phyloP scores from a whole-genome alignment of 2,329 filamentous ascomycete species.

The Myriosclerotinia curreyana region DNA sequence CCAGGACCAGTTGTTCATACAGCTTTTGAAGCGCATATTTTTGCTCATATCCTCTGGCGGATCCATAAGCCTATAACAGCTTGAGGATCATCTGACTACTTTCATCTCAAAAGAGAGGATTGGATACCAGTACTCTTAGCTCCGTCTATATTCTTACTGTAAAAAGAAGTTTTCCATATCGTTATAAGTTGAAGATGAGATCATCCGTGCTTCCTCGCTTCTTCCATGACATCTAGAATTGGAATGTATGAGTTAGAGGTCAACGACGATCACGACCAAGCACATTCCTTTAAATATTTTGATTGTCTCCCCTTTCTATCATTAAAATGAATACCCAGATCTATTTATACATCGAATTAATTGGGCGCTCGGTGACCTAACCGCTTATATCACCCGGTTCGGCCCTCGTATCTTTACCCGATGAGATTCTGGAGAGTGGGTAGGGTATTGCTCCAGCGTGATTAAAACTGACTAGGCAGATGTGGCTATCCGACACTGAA shows the following conservation, averaged over 20 bases:
- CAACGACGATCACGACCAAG: too few relatives aligned
- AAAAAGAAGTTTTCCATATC: too few relatives aligned
- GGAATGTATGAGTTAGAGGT: too few relatives aligned
- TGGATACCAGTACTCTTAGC: too few relatives aligned
- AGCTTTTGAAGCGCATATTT: not conserved
- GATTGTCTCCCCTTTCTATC: not conserved
- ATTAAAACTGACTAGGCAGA: not conserved
- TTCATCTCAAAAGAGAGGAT: too few relatives aligned
- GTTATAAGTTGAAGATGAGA: not conserved
- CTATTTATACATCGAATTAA: not conserved
- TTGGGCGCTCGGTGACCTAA: not conserved
- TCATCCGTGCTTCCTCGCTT: not conserved
- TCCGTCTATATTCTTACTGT: too few relatives aligned
- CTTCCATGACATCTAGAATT: not conserved
- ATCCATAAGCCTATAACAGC: too few relatives aligned
- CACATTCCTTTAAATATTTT: not conserved
- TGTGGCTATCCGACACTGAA: not conserved
- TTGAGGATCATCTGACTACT: too few relatives aligned
- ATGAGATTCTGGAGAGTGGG: not conserved
- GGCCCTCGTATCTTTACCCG: not conserved
- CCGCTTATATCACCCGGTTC: not conserved
- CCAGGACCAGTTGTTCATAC: too few relatives aligned
- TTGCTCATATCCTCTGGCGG: not conserved
- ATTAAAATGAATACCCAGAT: not conserved
- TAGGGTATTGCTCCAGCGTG: not conserved